phyloP scores from a whole-genome alignment of 208 protist species.

The Trypanosoma rangeli region DNA sequence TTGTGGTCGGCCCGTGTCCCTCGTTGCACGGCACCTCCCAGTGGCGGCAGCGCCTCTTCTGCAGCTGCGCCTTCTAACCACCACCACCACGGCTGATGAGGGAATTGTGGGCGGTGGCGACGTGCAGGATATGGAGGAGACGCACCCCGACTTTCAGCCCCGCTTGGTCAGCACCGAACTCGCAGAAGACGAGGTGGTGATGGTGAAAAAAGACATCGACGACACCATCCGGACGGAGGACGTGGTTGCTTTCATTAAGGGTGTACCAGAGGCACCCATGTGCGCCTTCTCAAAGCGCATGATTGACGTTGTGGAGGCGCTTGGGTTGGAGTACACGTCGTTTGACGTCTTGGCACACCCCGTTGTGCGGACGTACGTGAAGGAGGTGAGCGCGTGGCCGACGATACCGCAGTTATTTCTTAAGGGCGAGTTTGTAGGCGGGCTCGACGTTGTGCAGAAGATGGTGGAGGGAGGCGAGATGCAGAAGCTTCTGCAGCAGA shows the following conservation, averaged over 20 bases:
- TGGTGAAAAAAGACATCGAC: constrained; percentile 88
- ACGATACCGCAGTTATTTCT: constrained; percentile 97
- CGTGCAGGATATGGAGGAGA: constrained; percentile 70
- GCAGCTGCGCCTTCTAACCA: background rate
- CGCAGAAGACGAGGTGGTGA: constrained; percentile 72
- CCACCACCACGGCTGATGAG: background rate
- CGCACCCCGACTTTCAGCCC: constrained; percentile 88
- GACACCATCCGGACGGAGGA: constrained; percentile 89
- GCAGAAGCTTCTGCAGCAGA: constrained; percentile 79
- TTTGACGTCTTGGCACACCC: constrained; percentile 94
- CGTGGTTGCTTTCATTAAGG: constrained; percentile 97
- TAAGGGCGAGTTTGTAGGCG: constrained; percentile 95
- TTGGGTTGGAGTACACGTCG: constrained; percentile 91
- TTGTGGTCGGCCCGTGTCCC: background rate
- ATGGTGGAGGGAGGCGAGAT: constrained; percentile 88
- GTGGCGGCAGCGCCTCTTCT: background rate
- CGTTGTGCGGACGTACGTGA: constrained; percentile 92
- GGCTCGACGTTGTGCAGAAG: constrained; percentile 93
- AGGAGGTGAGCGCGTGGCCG: constrained; percentile 95
- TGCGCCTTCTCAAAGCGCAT: constrained; percentile 96
- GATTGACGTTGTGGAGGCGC: constrained; percentile 89
- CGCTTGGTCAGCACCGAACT: constrained; percentile 65
- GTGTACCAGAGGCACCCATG: constrained; percentile 92
- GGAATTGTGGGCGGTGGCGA: constrained; percentile 36
- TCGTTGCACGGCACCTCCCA: constrained; percentile 1